phyloP scores from a whole-genome alignment of 2,329 filamentous ascomycete species.

The Aureobasidium sp. region DNA sequence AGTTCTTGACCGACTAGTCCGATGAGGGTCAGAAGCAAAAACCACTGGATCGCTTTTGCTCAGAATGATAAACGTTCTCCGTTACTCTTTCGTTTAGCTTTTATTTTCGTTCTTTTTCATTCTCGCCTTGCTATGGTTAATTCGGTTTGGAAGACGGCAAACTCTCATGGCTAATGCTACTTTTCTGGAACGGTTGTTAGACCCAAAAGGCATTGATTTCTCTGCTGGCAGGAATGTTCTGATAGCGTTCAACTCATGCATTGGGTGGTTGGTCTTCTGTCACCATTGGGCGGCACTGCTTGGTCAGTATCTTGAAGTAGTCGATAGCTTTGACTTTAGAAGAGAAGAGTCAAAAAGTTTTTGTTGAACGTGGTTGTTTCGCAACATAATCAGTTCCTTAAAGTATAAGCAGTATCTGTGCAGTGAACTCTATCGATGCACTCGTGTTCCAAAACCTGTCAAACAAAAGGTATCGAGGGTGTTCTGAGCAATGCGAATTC shows the following conservation, averaged over 20 bases:
- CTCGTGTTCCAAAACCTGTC: neutral
- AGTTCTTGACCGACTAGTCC: neutral
- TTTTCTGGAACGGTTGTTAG: neutral
- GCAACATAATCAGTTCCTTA: neutral
- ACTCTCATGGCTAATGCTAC: neutral
- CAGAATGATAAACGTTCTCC: slow-evolving; percentile 2
- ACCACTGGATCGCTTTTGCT: neutral
- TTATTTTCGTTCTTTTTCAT: neutral
- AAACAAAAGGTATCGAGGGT: neutral
- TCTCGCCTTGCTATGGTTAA: neutral
- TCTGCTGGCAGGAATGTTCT: slow-evolving; percentile 6
- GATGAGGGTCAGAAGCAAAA: neutral
- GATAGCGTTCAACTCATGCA: slow-evolving; percentile 9
- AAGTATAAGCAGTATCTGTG: neutral
- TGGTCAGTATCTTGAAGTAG: neutral
- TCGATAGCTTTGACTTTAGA: neutral
- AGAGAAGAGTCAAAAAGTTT: neutral
- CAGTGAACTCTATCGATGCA: neutral
- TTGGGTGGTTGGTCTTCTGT: neutral
- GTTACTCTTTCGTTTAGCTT: neutral
- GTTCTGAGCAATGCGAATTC: neutral
- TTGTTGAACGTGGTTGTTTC: neutral
- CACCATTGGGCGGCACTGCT: neutral
- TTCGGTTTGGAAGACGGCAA: neutral
- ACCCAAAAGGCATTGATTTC: slow-evolving; percentile 1